Evolutionary conservation across 2,329 filamentous ascomycete species (phyloP).

Genomic region (Fusarium vanettenii): DNA sequence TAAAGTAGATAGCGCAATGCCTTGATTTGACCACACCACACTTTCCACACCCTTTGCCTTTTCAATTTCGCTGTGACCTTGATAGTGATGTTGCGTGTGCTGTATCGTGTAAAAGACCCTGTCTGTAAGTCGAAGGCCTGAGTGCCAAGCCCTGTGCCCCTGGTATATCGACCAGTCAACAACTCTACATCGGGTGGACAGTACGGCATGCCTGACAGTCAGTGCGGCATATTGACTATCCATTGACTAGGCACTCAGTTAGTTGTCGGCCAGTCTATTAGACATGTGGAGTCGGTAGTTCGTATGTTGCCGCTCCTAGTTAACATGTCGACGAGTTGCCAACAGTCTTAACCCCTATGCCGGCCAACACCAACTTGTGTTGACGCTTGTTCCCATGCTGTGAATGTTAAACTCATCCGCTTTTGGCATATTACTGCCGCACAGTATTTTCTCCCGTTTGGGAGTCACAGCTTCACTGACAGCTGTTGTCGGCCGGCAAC

Average conservation of each 20-base stretch:
- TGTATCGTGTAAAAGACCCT: background rate
- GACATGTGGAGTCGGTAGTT: background rate
- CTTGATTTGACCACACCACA: constrained; percentile 27
- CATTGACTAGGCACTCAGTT: background rate
- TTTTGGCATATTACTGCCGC: background rate
- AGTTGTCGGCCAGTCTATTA: background rate
- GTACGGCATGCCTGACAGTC: background rate
- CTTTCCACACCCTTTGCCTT: no score
- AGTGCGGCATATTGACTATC: background rate
- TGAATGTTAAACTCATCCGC: background rate
- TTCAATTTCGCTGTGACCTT: no score
- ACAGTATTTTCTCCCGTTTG: background rate
- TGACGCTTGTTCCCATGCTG: background rate
- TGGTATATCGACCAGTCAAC: background rate
- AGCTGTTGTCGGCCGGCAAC: background rate
- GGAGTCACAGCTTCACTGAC: background rate
- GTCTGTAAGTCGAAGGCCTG: background rate
- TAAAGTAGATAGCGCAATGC: constrained; percentile 49
- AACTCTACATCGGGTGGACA: background rate
- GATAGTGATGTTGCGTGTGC: background rate
- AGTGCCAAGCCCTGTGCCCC: background rate
- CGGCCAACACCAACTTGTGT: background rate
- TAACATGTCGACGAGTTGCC: background rate
- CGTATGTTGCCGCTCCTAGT: background rate
- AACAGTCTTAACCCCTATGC: background rate